Conservation (phyloP, 495 filamentous ascomycete species). For the Talaromyces proteolyticus region DNA sequence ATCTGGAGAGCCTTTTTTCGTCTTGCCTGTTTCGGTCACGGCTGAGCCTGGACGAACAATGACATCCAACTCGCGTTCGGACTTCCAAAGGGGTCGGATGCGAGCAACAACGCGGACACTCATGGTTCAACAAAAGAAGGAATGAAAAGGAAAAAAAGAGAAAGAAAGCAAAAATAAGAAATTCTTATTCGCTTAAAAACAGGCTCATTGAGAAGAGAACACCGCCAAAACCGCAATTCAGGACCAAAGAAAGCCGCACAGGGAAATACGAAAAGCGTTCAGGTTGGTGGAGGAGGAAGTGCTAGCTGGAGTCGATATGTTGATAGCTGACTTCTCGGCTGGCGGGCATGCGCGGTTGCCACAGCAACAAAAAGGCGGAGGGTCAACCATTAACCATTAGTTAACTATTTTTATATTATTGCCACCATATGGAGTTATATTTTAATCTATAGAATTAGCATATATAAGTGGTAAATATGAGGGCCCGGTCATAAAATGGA, state of each 20-base stretch:
- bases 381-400: too few relatives aligned
- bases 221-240: constrained; percentile 1
- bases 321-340: constrained; percentile 6
- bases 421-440: too few relatives aligned
- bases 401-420: too few relatives aligned
- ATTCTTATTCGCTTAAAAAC: not conserved
- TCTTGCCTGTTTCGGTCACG: constrained; percentile 16
- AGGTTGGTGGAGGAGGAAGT: constrained; percentile 16
- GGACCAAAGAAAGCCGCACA: constrained; percentile 12
- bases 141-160: not conserved
- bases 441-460: too few relatives aligned
- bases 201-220: not conserved
- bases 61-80: constrained; percentile 74
- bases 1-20: constrained; percentile 20
- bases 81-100: constrained; percentile 78
- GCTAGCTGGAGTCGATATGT: constrained; percentile 9
- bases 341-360: constrained; percentile 7
- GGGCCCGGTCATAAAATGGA: too few relatives aligned
- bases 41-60: constrained; percentile 59
- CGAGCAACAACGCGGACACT: constrained; percentile 82
- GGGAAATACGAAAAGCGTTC: constrained; percentile 14
- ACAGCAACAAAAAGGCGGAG: too few relatives aligned
- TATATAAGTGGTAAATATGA: too few relatives aligned
- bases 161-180: constrained; percentile 11
- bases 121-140: constrained; percentile 19